Conservation (phyloP, 2,329 filamentous ascomycete species). For the Colletotrichum spaethianum region DNA sequence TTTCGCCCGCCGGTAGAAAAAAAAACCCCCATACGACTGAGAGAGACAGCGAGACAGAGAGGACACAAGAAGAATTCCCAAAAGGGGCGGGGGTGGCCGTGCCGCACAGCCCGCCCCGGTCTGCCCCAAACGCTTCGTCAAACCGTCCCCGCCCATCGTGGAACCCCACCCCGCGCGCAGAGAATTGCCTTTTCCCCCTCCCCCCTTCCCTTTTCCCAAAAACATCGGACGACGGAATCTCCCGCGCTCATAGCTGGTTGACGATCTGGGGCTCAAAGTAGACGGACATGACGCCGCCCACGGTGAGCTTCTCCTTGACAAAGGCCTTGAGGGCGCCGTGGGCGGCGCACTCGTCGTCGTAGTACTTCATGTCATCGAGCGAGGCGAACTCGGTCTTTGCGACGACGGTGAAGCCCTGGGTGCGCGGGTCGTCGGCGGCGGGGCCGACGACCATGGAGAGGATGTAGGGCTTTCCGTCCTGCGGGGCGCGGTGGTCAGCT, state of each 20-base stretch:
- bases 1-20: background rate
- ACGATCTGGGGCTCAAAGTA: conserved; percentile 55
- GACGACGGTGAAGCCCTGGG: conserved; percentile 76
- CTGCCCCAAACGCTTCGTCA: background rate
- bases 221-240: background rate
- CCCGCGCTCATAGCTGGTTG: conserved; percentile 20
- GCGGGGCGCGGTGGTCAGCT: background rate
- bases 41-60: background rate
- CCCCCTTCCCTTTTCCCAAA: background rate
- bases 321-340: conserved; percentile 58
- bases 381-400: conserved; percentile 75
- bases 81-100: background rate
- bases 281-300: conserved; percentile 57
- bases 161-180: background rate
- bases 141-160: background rate
- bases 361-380: conserved; percentile 79
- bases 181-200: background rate
- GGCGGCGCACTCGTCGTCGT: conserved; percentile 68
- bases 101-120: background rate
- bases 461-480: conserved; percentile 83
- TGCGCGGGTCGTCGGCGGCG: conserved; percentile 70
- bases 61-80: background rate
- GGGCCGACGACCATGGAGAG: conserved; percentile 67
- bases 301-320: conserved; percentile 49
- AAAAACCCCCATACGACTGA: background rate